Evolutionary conservation across 1,284 basidiomycete species (phyloP), one percentile per base, ranked within the genome.

Genomic region (Anthracocystis setariae): DNA sequence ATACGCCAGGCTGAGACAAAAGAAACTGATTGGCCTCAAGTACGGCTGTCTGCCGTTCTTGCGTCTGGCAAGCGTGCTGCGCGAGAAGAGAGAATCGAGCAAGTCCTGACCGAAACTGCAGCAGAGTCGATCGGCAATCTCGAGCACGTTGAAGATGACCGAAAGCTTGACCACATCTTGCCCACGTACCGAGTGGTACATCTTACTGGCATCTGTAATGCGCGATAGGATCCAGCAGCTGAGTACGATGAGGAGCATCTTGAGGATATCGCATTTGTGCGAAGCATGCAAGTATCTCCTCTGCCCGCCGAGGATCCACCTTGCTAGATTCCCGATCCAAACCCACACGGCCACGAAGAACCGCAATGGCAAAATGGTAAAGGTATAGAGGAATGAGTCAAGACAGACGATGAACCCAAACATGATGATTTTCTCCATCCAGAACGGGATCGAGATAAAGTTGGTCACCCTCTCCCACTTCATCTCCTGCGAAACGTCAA

Each of bases 401-500:
- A 98, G 87, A 83, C 96, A 98, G 40, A 98, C 88, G 33, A 96
- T 86, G 74, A 93, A 92, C 12, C 96, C 96, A 81, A 98, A 96
- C 32, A 90, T 85, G 47, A 97, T 91, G 46, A 95, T 92, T 92
- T 96, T 95, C 83, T 99, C 96, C 70, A 96, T 89, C 17, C 93
- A 94, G 8, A 94, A 82, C 0, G 96, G 96, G 39, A 98, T 93
- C 56, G 89, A 90, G 65, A 99, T 85, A 80, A 98, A 99, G 84
- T 98, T 98, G 81, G 92, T 91, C 47, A 99, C 94, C n/a, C 96
- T 86, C 78, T 98, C 96, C 91, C 93, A 93, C 84, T 94, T 94
- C 73, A 94, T 85, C 81, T 95, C 93, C 78, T 95, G 92, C 64
- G 93, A 91, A 0, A 90, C 92, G 82, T 95, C 93, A 82, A 93